Evolutionary conservation across 2,329 filamentous ascomycete genomes (phyloP).

Genomic region (Chlorencoelia australis): DNA sequence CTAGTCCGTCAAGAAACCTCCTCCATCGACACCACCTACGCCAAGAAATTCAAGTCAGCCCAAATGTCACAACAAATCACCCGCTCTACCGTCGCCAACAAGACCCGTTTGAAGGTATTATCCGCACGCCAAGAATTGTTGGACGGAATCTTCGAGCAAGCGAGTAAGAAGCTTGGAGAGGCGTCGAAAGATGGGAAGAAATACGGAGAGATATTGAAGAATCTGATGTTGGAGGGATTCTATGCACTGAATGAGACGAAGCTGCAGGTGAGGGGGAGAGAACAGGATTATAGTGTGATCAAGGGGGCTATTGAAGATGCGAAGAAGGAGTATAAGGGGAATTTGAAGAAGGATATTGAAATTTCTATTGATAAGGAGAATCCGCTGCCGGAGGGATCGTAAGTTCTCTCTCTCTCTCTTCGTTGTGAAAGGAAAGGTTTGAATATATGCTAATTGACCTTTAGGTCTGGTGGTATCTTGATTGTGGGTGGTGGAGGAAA

Average conservation of each 20-base stretch:
- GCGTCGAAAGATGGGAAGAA: conserved; percentile 59
- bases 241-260: conserved; percentile 80
- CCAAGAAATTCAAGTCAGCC: conserved; percentile 99
- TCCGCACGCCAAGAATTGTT: conserved; percentile 81
- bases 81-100: conserved; percentile 90
- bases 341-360: conserved; percentile 57
- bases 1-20: conserved; percentile 92
- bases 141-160: conserved; percentile 77
- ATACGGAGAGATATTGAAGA: conserved; percentile 69
- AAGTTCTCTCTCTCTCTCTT: conserved; percentile 33
- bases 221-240: conserved; percentile 77
- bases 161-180: conserved; percentile 59
- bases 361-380: conserved; percentile 70
- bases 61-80: conserved; percentile 99
- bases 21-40: conserved; percentile 84
- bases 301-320: conserved; percentile 73
- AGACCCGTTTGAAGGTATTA: conserved; percentile 83
- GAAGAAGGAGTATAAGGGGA: conserved; percentile 73
- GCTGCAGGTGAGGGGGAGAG: conserved; percentile 63
- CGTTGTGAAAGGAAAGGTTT: neutral
- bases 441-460: conserved; percentile 4
- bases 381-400: conserved; percentile 74
- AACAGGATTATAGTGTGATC: conserved; percentile 66
- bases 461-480: conserved; percentile 71
- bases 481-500: conserved; percentile 79